Conservation (phyloP, 2,329 filamentous ascomycete genomes). For the Coniochaeta sp. region DNA sequence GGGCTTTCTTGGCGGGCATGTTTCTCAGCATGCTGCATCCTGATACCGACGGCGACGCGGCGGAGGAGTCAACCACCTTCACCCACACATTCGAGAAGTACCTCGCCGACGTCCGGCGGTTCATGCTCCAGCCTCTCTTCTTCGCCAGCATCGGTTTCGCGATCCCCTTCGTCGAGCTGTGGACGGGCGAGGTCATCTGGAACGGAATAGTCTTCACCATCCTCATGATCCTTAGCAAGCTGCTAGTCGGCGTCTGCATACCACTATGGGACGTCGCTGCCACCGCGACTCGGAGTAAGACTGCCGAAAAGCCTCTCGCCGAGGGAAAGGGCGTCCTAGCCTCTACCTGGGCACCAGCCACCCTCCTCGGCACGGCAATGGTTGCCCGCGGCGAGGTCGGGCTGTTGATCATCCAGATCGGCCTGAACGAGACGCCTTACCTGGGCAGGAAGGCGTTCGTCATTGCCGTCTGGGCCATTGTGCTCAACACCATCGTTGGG, state of each 20-base stretch:
- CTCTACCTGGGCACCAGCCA: constrained; percentile 50
- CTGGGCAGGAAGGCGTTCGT: constrained; percentile 29
- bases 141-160: constrained; percentile 73
- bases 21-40: constrained; percentile 44
- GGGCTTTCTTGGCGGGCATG: constrained; percentile 56
- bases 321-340: background rate
- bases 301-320: background rate
- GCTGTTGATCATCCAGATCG: constrained; percentile 53
- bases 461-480: constrained; percentile 48
- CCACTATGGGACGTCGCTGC: constrained; percentile 14
- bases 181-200: constrained; percentile 58
- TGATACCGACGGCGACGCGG: background rate
- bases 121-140: constrained; percentile 63
- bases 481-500: constrained; percentile 46
- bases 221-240: constrained; percentile 61
- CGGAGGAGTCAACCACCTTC: constrained; percentile 1
- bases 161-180: constrained; percentile 67
- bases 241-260: constrained; percentile 51
- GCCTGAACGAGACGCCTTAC: constrained; percentile 16
- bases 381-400: constrained; percentile 74
- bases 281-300: background rate
- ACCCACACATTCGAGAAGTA: constrained; percentile 29
- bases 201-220: constrained; percentile 64
- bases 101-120: constrained; percentile 30
- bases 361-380: constrained; percentile 63